Evolutionary conservation across 495 filamentous ascomycete species (phyloP), one percentile per base, ranked within the genome.

Genomic region (Podospora tetraspora): DNA sequence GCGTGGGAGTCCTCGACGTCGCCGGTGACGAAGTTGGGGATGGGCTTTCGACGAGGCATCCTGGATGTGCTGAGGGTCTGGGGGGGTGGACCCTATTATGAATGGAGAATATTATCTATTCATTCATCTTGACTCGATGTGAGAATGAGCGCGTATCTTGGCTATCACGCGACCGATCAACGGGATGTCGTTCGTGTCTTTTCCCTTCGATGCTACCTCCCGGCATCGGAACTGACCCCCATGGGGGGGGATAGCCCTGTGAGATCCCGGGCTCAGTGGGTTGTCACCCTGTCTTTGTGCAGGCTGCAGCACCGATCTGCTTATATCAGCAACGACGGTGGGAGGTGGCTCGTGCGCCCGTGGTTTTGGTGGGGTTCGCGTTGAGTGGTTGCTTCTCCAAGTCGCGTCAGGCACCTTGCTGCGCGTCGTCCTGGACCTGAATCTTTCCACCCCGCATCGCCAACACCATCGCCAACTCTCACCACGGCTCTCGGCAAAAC

Each of bases 371-470:
- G 70, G 70, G 69, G 70, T 69, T 67, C 68, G 70, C 68, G 64
- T 72, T 70, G 59, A 72, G 70, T 72, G 70, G 43, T 64, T 72
- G 68, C 63, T 32, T 57, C 57, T 62, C 43, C 43, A 52, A 52
- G 61, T 66, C 57, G 63, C 59, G 65, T 66, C 43, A 52, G 43
- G 43, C 43, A 52, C 43, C 61, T 57, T 43, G 37, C 32, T 27
- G 70, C 70, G 70, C 66, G 67, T 71, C 70, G 63, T 60, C 43
- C 43, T 8, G 43, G 43, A 52, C 69, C 29, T 29, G 23, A 64
- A 64, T 70, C 61, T 66, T 70, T 70, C 56, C 61, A 57, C 63
- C 69, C 65, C 66, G 63, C 70, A 66, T 65, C 27, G 23, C 62
- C 62, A 24, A 25, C 37, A 19, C 37, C 37, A 69, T 65, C 27